Evolutionary conservation across 352 stramenopile genomes (phyloP), one percentile per base, ranked within the genome.

Genomic region (Peronospora belbahrii): DNA sequence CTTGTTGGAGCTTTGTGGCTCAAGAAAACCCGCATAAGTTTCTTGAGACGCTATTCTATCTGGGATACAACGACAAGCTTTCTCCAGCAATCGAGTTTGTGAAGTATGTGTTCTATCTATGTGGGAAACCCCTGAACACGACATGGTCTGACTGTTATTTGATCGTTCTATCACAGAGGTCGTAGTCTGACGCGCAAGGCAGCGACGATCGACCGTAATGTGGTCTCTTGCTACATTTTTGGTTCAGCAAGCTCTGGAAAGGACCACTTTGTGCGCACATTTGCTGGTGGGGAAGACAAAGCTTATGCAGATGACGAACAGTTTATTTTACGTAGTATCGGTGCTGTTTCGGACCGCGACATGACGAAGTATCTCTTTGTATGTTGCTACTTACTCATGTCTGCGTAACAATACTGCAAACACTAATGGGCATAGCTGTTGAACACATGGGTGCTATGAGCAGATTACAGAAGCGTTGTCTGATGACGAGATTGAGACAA

Each of bases 31-130:
- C 81, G 6, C 62, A 74, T 17, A 77, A 85, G 37, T 54, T 85
- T 25, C 65, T 93, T 28, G 76, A 87, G 53, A 80, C 75, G 15
- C 51, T 93, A 4, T 93, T 87, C 52, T 90, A 85, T 47, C 44
- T 93, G 32, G 81, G 81, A n/a, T 89, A 83, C 48, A 78, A 88
- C 49, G 71, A 86, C 54, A 86, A 88, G 38, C 39, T 76, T 24
- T 67, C 59, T 13, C 69, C 72, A 0, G 81, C 76, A 7, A 40
- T 93, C 17, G 70, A 90, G 32, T 70, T 87, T 37, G 68, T 74
- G 23, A 80, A 78, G 68, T 80, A 60, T 28, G 65, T 74, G 3
- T 13, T 14, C 6, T n/a, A n/a, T n/a, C 24, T 19, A 11, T 25
- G 20, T 41, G 3, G 17, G 6, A 42, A 27, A 42, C 19, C 19